Percentiles rank a stretch among this genome's conserved stretches.
Evolutionary conservation across 2,329 filamentous ascomycete species (phyloP).

Genomic region (Cercospora beticola): DNA sequence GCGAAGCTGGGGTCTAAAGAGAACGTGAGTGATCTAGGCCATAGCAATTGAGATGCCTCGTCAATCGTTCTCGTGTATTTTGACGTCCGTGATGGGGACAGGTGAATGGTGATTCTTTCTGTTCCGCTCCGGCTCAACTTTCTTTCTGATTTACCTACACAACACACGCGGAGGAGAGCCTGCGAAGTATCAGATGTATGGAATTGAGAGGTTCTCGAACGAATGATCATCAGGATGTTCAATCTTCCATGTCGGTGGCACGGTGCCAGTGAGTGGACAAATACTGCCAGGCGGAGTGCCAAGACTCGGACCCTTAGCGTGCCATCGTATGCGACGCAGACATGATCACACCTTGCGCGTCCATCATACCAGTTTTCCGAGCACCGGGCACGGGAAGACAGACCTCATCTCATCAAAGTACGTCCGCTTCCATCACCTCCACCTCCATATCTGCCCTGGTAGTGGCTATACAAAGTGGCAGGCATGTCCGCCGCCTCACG

Average conservation of each 20-base stretch:
- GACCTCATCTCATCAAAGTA: slow-evolving; percentile 7
- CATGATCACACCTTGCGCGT: slow-evolving; percentile 1
- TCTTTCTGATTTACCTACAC: no score
- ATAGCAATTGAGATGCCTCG: background rate
- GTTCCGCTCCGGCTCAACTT: background rate
- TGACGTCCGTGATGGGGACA: background rate
- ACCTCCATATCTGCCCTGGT: background rate
- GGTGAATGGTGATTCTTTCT: background rate
- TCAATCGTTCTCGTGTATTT: background rate
- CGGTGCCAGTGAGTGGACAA: background rate
- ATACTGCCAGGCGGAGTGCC: background rate
- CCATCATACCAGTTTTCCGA: slow-evolving; percentile 6
- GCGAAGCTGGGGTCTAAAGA: background rate
- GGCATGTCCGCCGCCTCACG: background rate
- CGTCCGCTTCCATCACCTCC: background rate
- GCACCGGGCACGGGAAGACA: background rate
- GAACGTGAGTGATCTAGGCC: background rate
- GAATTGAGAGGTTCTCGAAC: background rate
- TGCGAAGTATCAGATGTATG: no score
- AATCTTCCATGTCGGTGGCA: background rate
- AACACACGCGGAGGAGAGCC: no score
- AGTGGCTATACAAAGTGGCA: background rate
- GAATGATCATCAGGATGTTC: background rate
- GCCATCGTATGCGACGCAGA: slow-evolving; percentile 2
- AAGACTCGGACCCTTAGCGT: background rate